Conservation (phyloP, 768 basidiomycete genomes). For the Leccinum uliginosum region DNA sequence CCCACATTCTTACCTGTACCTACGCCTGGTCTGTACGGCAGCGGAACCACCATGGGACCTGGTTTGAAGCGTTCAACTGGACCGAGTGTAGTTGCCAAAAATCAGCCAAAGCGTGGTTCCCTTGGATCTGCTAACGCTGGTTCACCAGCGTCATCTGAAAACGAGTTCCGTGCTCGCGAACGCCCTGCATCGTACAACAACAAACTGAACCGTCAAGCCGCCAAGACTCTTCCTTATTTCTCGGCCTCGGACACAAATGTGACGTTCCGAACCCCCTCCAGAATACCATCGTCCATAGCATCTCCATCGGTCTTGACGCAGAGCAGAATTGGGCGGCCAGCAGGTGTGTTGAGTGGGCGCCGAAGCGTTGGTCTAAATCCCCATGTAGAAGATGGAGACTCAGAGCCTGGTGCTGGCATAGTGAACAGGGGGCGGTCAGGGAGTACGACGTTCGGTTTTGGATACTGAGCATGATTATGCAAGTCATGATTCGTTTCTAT, state of each 20-base stretch:
- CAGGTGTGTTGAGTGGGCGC: slow-evolving; percentile 38
- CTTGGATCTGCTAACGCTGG: slow-evolving; percentile 43
- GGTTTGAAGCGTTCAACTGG: slow-evolving; percentile 61
- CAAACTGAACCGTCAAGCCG: slow-evolving; percentile 16
- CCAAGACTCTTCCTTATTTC: slow-evolving; percentile 40
- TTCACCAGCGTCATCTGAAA: slow-evolving; percentile 30
- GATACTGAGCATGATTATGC: slow-evolving; percentile 18
- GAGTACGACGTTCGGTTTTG: slow-evolving; percentile 21
- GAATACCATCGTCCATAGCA: slow-evolving; percentile 36
- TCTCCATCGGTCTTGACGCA: slow-evolving; percentile 32
- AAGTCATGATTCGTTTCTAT: slow-evolving; percentile 10
- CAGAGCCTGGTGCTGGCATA: slow-evolving; percentile 16
- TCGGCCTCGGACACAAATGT: slow-evolving; percentile 42
- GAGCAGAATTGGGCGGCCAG: slow-evolving; percentile 44
- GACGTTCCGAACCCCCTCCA: slow-evolving; percentile 43
- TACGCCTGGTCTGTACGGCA: slow-evolving; percentile 45
- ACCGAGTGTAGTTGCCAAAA: slow-evolving; percentile 38
- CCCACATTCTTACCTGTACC: slow-evolving; percentile 77
- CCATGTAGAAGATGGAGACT: slow-evolving; percentile 18
- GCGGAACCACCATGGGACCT: slow-evolving; percentile 31
- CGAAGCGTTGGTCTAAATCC: slow-evolving; percentile 37
- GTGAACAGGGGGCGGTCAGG: slow-evolving; percentile 27
- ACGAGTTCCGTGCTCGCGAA: slow-evolving; percentile 23
- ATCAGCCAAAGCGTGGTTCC: slow-evolving; percentile 56
- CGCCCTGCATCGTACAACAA: slow-evolving; percentile 25